Base-by-base conservation (phyloP, 164 flowering plant genomes). In the Buxus sempervirens region DNA sequence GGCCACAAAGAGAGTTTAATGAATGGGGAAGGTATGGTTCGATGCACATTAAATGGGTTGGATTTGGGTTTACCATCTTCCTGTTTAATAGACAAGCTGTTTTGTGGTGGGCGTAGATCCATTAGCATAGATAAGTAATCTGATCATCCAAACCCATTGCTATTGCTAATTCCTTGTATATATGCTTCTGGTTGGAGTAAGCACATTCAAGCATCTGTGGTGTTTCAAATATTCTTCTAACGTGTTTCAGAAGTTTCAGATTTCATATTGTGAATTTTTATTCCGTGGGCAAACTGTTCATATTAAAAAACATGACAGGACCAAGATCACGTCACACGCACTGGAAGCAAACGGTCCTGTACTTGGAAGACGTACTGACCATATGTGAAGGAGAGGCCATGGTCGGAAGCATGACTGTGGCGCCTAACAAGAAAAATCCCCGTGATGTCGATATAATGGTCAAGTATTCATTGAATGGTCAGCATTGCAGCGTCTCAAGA, bases 311-410 rank as follows among this genome's bases (percentile, higher is more conserved):
- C 38, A 45, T 78, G 80, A 32, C 85, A 95, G 99, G 99, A 56
- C 99, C 99, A 21, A 86, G 81, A 68, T 92, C 98, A 12, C 81
- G 94, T 19, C 78, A 83, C 12, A 95, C 99, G 1, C 99, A 95
- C 62, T 95, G 99, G 99, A 95, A 95, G 80, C 99, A 95, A 66
- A 95, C 99, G 2, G 97, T 95, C 7, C 71, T 95, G 14, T 95
- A 95, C 83, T 85, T 95, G 42, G 98, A 95, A 74, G 99, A 95
- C 72, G 96, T 90, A 61, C 73, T 92, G 26, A 90, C 94, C 9
- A 80, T 95, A 28, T 95, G 99, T 45, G 83, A 89, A 76, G 99
- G 98, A 7, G 99, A 92, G 78, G 70, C 84, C 45, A 9, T 95
- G 51, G 78, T 69, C 13, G 98, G 99, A 73, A 84, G 75, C 86